phyloP scores from a whole-genome alignment of 257 asterid genomes.

The Knoxia roxburghii region DNA sequence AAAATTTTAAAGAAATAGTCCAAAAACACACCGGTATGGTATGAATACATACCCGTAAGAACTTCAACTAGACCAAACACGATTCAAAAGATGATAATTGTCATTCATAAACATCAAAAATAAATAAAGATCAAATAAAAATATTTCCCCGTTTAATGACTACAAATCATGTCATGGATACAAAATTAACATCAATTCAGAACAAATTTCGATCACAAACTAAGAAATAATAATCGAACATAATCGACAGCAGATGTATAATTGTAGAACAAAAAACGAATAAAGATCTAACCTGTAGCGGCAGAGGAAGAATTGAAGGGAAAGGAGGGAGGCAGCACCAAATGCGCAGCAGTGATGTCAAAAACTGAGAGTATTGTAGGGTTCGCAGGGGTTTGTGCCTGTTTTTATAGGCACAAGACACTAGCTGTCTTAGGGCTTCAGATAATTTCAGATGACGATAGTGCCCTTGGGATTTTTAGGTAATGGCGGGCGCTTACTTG shows the following conservation, averaged over 20 bases:
- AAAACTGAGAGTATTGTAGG: background rate
- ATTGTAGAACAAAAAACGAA: no score
- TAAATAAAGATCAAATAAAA: no score
- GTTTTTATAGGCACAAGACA: conserved; percentile 2
- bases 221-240: background rate
- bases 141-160: background rate
- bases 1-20: no score
- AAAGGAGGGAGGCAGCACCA: background rate
- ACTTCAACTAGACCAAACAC: no score
- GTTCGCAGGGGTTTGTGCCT: background rate
- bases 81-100: no score
- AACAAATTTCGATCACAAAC: background rate
- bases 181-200: background rate
- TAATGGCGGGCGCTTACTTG: conserved; percentile 4
- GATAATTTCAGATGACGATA: background rate
- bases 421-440: conserved; percentile 1
- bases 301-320: background rate
- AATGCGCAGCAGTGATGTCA: background rate
- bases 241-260: background rate
- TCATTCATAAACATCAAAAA: background rate
- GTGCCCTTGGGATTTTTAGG: background rate
- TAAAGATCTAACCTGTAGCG: conserved; percentile 9
- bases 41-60: background rate
- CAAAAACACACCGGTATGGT: background rate
- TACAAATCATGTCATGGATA: background rate